Evolutionary conservation across 345 rosid genomes (phyloP).

Genomic region (Schrenkiella parvula): DNA sequence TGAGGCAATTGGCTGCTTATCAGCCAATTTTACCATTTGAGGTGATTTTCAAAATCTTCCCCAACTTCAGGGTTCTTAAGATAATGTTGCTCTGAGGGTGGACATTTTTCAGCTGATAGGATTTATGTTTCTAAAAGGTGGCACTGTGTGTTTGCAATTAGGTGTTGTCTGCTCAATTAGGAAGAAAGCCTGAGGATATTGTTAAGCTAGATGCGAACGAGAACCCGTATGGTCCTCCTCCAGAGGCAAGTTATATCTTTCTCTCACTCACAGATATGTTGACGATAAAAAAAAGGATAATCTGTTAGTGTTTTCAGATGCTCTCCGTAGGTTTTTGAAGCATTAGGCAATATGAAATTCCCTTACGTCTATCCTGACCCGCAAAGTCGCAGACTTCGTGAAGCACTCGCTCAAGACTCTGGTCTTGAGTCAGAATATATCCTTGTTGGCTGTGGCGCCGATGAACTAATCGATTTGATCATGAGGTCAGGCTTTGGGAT

Average conservation of each 20-base stretch:
- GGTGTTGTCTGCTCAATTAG: slow-evolving; percentile 77
- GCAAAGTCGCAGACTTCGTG: slow-evolving; percentile 71
- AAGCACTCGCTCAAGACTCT: slow-evolving; percentile 80
- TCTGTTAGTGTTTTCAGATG: slow-evolving; percentile 24
- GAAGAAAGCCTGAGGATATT: slow-evolving; percentile 94
- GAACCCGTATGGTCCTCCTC: slow-evolving; percentile 99
- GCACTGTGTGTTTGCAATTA: slow-evolving; percentile 17
- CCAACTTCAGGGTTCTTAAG: no score
- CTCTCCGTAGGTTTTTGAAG: slow-evolving; percentile 78
- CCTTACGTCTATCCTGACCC: slow-evolving; percentile 94
- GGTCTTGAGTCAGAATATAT: slow-evolving; percentile 83
- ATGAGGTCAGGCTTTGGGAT: slow-evolving; percentile 60
- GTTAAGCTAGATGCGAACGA: slow-evolving; percentile 97
- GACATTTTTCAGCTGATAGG: neutral
- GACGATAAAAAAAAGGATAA: neutral
- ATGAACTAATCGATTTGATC: slow-evolving; percentile 91
- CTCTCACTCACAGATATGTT: neutral
- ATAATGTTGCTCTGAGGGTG: neutral
- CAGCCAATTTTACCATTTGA: slow-evolving; percentile 93
- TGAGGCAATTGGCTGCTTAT: slow-evolving; percentile 73
- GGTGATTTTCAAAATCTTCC: slow-evolving; percentile 34
- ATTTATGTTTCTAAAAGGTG: neutral
- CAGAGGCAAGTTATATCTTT: slow-evolving; percentile 65
- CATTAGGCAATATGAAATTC: slow-evolving; percentile 78
- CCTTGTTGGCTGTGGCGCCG: slow-evolving; percentile 97